These are phyloP conservation scores for Basidiobolus meristosporus DNA, from an alignment of 371 early-diverging fungal species.

Conservation along the genomic window DNA sequence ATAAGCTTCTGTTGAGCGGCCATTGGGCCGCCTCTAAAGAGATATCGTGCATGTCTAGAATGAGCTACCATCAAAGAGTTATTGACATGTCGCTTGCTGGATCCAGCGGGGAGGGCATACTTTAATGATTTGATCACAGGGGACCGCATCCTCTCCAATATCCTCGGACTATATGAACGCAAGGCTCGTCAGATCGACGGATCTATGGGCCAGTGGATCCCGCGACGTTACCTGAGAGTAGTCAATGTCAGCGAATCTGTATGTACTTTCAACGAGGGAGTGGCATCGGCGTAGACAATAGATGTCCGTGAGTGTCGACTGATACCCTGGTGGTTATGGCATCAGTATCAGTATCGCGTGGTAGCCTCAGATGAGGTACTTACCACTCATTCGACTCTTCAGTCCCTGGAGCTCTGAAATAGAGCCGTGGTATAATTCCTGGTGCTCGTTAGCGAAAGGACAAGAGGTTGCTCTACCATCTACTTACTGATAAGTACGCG, in stretches of 20 bases:
- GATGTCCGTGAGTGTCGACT: neutral
- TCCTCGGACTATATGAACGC: too few relatives aligned
- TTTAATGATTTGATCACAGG: too few relatives aligned
- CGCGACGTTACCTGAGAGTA: conserved; percentile 1
- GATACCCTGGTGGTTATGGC: neutral
- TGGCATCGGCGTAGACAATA: neutral
- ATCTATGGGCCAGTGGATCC: too few relatives aligned
- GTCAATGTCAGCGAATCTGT: neutral
- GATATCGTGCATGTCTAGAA: too few relatives aligned
- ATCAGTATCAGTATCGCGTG: neutral
- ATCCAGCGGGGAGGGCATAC: too few relatives aligned
- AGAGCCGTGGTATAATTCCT: neutral
- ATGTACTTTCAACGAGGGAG: neutral
- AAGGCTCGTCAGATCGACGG: too few relatives aligned
- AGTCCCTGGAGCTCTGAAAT: neutral
- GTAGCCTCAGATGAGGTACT: neutral
- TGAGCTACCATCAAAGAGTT: too few relatives aligned
- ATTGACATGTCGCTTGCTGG: too few relatives aligned
- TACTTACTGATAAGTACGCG: neutral
- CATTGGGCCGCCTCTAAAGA: too few relatives aligned
- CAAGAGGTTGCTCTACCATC: too few relatives aligned
- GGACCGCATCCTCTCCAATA: too few relatives aligned
- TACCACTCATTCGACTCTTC: neutral
- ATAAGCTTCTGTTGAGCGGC: too few relatives aligned
- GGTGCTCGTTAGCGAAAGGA: neutral